Base-by-base conservation (phyloP, 176 grass and related monocot genomes). In the barley (Hordeum vulgare) region DNA sequence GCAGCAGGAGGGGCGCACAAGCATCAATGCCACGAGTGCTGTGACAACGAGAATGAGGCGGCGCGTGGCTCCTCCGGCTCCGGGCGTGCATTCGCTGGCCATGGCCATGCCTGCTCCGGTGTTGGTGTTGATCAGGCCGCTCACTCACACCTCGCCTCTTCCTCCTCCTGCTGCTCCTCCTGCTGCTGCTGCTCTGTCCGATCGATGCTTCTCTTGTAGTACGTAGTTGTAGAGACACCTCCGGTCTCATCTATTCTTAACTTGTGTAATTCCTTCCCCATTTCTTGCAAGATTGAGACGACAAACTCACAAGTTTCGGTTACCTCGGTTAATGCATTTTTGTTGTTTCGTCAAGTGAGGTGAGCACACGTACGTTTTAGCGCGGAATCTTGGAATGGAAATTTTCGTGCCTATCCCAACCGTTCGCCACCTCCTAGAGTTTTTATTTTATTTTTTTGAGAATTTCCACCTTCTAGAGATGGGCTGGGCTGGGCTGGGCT, bases 221-320 rank as follows among this genome's bases (percentile, higher is more conserved):
- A 61, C 7, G 5, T 49, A 49, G 45, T 49, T 49, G 13, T 45
- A 49, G 45, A 49, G 45, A 49, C 4, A 49, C 45, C 5, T 17
- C 17, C 45, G 17, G 7, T 49, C 45, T 49, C 14, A 4, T 10
- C 39, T n/a, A n/a, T n/a, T n/a, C n/a, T 20, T 81, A 61, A 45
- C 77, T 85, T 81, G 77, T 81, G 25, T 17, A 66, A 47, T 82
- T 62, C 28, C 24, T 9, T 41, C 41, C 77, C 20, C 15, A 24
- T 85, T 89, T 77, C 88, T 86, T 86, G 83, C 64, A 86, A 80
- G 68, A 42, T 28, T 5, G 10, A 40, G 37, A 21, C 15, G 15
- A 28, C 27, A 12, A 21, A 21, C 24, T 76, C 21, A 66, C 71
- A 84, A 78, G 74, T 83, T 88, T 86, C 24, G 37, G 29, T 41